Conservation (phyloP, 116 monocot species). For the Thalassia testudinum region DNA sequence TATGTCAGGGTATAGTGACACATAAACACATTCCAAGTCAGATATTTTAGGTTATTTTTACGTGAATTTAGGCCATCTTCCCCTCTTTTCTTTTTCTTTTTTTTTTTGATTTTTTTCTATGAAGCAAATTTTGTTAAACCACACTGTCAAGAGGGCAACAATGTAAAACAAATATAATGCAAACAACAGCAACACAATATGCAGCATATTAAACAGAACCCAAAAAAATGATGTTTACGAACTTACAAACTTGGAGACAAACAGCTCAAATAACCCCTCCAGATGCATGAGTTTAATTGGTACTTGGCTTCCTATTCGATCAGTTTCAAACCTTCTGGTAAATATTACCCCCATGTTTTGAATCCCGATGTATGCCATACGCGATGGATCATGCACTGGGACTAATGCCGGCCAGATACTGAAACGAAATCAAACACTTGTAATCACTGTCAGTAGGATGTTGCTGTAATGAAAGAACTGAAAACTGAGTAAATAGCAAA, state of each 20-base stretch:
- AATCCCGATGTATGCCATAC: slow-evolving; percentile 89
- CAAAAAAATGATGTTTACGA: not conserved
- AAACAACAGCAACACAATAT: not conserved
- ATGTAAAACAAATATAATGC: too few species aligned
- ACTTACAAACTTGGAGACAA: slow-evolving; percentile 97
- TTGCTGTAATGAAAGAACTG: not conserved
- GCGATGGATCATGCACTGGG: slow-evolving; percentile 93
- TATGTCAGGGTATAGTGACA: too few species aligned
- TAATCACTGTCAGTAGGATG: too few species aligned
- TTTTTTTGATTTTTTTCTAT: too few species aligned
- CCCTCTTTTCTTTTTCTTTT: too few species aligned
- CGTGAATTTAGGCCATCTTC: too few species aligned
- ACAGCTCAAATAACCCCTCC: slow-evolving; percentile 91
- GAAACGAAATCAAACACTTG: slow-evolving; percentile 5
- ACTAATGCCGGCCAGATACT: slow-evolving; percentile 98
- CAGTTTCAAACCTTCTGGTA: slow-evolving; percentile 86
- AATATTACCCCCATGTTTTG: slow-evolving; percentile 89
- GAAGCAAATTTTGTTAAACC: too few species aligned
- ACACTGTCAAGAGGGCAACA: too few species aligned
- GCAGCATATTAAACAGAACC: too few species aligned
- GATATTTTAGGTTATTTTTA: too few species aligned
- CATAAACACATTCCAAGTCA: too few species aligned
- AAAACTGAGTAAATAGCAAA: not conserved
- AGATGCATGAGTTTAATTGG: slow-evolving; percentile 90
- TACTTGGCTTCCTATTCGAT: slow-evolving; percentile 85